Percentiles rank a stretch among this genome's conserved stretches.
Conservation (phyloP, 371 early-diverging fungal genomes). For the Chytridiales sp. region DNA sequence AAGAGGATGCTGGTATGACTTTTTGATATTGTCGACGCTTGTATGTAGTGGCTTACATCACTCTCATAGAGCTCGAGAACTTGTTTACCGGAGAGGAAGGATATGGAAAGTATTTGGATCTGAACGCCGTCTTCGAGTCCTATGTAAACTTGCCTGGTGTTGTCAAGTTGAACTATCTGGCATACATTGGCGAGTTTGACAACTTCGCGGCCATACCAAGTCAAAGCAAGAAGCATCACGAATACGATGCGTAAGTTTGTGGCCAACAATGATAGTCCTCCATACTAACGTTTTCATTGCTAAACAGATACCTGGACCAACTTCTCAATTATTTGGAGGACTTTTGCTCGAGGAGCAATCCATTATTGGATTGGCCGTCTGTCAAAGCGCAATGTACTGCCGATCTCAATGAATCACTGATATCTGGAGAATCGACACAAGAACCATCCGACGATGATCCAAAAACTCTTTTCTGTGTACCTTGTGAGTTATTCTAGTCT, state of each 20-base stretch:
- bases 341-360: constrained; percentile 75
- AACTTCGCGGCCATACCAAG: constrained; percentile 63
- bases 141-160: constrained; percentile 82
- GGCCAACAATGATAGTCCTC: background rate
- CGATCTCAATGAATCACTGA: constrained; percentile 66
- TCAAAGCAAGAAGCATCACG: constrained; percentile 57
- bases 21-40: constrained; percentile 1
- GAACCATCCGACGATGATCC: constrained; percentile 43
- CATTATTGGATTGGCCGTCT: constrained; percentile 71
- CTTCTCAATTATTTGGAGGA: constrained; percentile 69
- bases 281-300: background rate
- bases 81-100: constrained; percentile 92
- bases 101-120: constrained; percentile 83
- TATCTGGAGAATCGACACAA: constrained; percentile 52
- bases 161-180: constrained; percentile 73
- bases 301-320: constrained; percentile 62
- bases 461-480: constrained; percentile 67
- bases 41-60: background rate
- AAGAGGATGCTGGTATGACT: constrained; percentile 51
- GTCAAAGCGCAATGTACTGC: constrained; percentile 48
- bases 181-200: constrained; percentile 72
- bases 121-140: constrained; percentile 70
- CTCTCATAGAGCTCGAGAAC: constrained; percentile 65
- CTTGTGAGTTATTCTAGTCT: constrained; percentile 57
- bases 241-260: constrained; percentile 58